These are phyloP conservation scores for Kwoniella sp. DNA, from an alignment of 768 basidiomycete species.

Conservation along the genomic window DNA sequence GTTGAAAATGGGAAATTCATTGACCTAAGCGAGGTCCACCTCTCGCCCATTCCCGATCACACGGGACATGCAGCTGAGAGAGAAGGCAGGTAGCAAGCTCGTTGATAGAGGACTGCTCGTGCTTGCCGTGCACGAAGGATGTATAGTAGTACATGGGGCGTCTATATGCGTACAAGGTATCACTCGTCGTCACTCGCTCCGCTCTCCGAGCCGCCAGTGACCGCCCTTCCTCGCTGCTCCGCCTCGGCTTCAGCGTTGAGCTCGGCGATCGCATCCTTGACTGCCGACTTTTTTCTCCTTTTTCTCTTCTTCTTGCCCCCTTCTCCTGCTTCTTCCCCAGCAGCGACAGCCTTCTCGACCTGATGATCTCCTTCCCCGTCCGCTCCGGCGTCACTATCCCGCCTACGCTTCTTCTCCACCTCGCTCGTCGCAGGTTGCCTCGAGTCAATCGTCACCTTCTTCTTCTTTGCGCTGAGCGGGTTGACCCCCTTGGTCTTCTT, in stretches of 20 bases:
- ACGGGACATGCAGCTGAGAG: too few species aligned
- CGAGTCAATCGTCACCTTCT: constrained; percentile 48
- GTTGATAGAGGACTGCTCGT: too few species aligned
- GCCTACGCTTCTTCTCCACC: constrained; percentile 2
- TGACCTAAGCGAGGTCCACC: constrained; percentile 3
- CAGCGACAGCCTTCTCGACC: constrained; percentile 3
- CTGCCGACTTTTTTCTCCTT: constrained; percentile 32
- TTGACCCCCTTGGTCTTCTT: constrained; percentile 80
- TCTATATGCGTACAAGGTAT: background rate
- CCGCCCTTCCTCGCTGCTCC: constrained; percentile 4
- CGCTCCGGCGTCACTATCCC: constrained; percentile 12
- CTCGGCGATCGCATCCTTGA: constrained; percentile 30
- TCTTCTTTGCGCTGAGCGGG: constrained; percentile 88
- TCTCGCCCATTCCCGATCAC: too few species aligned
- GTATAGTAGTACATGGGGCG: background rate
- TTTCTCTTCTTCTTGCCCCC: constrained; percentile 33
- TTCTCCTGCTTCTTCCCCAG: constrained; percentile 4
- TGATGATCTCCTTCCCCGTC: constrained; percentile 2
- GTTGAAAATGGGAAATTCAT: constrained; percentile 7
- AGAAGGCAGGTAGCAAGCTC: too few species aligned
- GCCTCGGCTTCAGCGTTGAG: constrained; percentile 20
- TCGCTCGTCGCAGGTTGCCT: background rate
- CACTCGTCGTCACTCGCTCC: too few species aligned
- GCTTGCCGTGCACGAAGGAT: too few species aligned
- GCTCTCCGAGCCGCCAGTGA: too few species aligned